Evolutionary conservation across 306 rosid genomes (phyloP), one percentile per base, ranked within the genome.

Genomic region (Pyrus betulifolia): DNA sequence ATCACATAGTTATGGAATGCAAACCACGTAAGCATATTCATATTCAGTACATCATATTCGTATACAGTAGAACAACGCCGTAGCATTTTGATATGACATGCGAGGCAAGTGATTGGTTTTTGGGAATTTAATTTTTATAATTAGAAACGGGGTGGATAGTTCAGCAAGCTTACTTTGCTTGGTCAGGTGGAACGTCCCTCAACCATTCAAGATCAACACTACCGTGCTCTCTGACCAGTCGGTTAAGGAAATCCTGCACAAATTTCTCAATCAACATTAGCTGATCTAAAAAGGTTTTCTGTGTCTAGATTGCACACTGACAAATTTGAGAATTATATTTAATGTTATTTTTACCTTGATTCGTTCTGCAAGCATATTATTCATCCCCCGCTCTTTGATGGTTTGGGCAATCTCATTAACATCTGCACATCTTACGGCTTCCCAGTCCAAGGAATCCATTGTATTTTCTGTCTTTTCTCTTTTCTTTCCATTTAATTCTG

Each of bases 401-500:
- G 88, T 79, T 11, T 86, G 69, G 42, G 98, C 96, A 79, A 94
- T 92, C 74, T 94, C 96, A 21, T 66, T 55, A 76, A 90, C 96
- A 71, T 89, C 86, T 78, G 97, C 95, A 71, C 86, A 75, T 88
- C 98, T 88, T 80, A 96, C 82, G 33, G 99, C 99, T 25, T 93
- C 99, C 99, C 99, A 96, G 75, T 96, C 98, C 80, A 96, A 74
- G 38, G 98, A 89, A 87, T 96, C 97, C 97, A 91, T 81, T 72
- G 96, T 88, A 78, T 85, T 75, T 75, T 75, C 77, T 63, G 88
- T 87, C 78, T 72, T 88, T 62, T 91, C 90, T 78, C 93, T 87
- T 66, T 78, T 90, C 70, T 74, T 89, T 78, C 88, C 96, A 72
- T 77, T 80, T 28, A 83, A 79, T 78, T 87, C 90, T 79, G 93